Base-by-base conservation (phyloP, 108 stramenopile species). In the Cyclotella sp. region DNA sequence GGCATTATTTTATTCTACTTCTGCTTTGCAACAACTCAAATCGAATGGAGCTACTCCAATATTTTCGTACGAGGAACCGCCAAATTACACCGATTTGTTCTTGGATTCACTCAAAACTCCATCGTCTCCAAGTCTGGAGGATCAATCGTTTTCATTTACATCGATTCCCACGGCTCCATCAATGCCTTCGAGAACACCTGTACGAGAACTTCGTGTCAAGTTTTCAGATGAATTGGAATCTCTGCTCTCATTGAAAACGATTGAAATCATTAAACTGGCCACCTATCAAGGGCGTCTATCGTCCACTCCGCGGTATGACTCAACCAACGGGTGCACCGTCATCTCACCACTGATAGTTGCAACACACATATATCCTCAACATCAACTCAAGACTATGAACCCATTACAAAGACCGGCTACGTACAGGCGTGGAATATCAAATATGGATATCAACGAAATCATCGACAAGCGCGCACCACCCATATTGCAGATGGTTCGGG, bases 301-400 rank as follows among this genome's bases (percentile, higher is more conserved):
- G 9, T 71, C 63, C 34, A 66, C 62, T 34, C 70, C 81, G 24
- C 52, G 55, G 60, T 77, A 70, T 49, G 86, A 88, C 46, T 93
- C 92, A 22, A 94, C 92, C 22, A 96, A 96, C 68, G 95, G 95
- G 0, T 96, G 95, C 47, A 88, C 95, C 8, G 95, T 96, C 12
- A 96, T 96, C 64, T 91, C 93, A 14, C 92, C 95, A 0, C 72
- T 91, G 24, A 79, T 93, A n/a, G 95, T 84, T 19, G 84, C 91
- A 30, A 60, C 82, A 13, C 85, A 85, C 39, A 69, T 85, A 18
- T 43, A 66, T 24, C 77, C 83, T 22, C 66, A 73, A 39, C 69
- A 76, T 52, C 40, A 68, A n/a, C 57, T 68, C 49, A 45, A 27
- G 5, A 41, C 12, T 11, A 59, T 21, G 1, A 13, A 18, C 40